Evolutionary conservation across 768 basidiomycete genomes (phyloP).

Genomic region (Lactarius evosmus): DNA sequence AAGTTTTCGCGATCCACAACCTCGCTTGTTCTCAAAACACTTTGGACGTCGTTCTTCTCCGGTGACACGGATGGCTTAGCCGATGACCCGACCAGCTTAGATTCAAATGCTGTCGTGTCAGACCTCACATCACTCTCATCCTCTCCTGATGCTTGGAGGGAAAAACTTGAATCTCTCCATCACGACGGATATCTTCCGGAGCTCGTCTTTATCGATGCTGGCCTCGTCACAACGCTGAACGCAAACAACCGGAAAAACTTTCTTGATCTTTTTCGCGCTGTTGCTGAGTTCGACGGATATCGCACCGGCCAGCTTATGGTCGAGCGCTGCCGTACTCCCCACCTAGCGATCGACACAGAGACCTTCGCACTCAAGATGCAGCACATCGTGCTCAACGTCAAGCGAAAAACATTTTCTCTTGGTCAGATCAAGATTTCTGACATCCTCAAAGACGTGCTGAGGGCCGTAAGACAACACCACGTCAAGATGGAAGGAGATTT

Average conservation of each 20-base stretch:
- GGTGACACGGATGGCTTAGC: slow-evolving; percentile 28
- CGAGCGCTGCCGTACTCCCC: slow-evolving; percentile 87
- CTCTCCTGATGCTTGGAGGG: slow-evolving; percentile 64
- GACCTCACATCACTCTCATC: slow-evolving; percentile 59
- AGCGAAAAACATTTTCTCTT: slow-evolving; percentile 94
- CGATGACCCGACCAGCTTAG: slow-evolving; percentile 21
- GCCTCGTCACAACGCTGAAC: slow-evolving; percentile 86
- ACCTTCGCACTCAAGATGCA: slow-evolving; percentile 98
- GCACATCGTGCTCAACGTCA: slow-evolving; percentile 88
- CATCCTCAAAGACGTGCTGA: slow-evolving; percentile 84
- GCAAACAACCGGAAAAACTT: slow-evolving; percentile 86
- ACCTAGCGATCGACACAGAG: slow-evolving; percentile 86
- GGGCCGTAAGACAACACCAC: slow-evolving; percentile 83
- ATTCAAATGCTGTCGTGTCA: slow-evolving; percentile 54
- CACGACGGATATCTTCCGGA: slow-evolving; percentile 84
- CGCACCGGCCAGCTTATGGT: slow-evolving; percentile 94
- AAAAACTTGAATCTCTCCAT: slow-evolving; percentile 59
- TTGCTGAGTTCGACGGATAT: slow-evolving; percentile 97
- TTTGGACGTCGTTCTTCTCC: slow-evolving; percentile 54
- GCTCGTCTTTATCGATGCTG: slow-evolving; percentile 94
- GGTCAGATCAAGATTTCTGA: slow-evolving; percentile 97
- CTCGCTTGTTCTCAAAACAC: slow-evolving; percentile 54
- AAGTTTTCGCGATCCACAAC: slow-evolving; percentile 89
- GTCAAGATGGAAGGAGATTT: slow-evolving; percentile 99
- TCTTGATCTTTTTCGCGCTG: slow-evolving; percentile 91